Evolutionary conservation across 2,329 filamentous ascomycete genomes (phyloP).

Genomic region (Pyrenochaeta sp.): DNA sequence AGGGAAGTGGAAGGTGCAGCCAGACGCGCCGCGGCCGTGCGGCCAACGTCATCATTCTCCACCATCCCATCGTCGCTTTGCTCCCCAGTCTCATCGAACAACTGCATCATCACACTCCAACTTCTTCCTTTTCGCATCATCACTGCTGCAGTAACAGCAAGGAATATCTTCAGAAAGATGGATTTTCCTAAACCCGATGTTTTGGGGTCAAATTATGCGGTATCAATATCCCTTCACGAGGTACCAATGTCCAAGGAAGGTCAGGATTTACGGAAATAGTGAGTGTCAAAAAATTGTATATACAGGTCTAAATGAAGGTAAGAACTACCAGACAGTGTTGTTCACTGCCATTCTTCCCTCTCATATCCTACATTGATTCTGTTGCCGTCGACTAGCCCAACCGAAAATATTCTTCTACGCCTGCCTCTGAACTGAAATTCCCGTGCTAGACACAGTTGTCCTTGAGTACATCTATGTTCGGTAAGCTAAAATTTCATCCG

Average conservation of each 20-base stretch:
- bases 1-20: conserved; percentile 4
- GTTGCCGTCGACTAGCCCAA: neutral
- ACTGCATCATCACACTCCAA: too few relatives aligned
- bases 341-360: too few relatives aligned
- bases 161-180: too few relatives aligned
- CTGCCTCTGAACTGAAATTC: conserved; percentile 20
- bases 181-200: too few relatives aligned
- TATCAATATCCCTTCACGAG: too few relatives aligned
- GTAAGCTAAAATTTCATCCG: conserved; percentile 1
- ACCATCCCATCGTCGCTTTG: neutral
- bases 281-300: neutral
- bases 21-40: conserved; percentile 14
- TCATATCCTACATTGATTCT: too few relatives aligned
- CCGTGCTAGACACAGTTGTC: conserved; percentile 26
- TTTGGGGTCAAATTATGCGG: too few relatives aligned
- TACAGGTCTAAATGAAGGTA: neutral
- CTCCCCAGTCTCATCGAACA: too few relatives aligned
- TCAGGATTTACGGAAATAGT: too few relatives aligned
- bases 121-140: neutral
- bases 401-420: neutral
- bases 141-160: too few relatives aligned
- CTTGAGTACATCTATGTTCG: conserved; percentile 25
- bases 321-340: neutral
- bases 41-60: conserved; percentile 9
- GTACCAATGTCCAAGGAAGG: too few relatives aligned